Evolutionary conservation across 768 basidiomycete species (phyloP), one percentile per base, ranked within the genome.

Genomic region (Boletus coccyginus): DNA sequence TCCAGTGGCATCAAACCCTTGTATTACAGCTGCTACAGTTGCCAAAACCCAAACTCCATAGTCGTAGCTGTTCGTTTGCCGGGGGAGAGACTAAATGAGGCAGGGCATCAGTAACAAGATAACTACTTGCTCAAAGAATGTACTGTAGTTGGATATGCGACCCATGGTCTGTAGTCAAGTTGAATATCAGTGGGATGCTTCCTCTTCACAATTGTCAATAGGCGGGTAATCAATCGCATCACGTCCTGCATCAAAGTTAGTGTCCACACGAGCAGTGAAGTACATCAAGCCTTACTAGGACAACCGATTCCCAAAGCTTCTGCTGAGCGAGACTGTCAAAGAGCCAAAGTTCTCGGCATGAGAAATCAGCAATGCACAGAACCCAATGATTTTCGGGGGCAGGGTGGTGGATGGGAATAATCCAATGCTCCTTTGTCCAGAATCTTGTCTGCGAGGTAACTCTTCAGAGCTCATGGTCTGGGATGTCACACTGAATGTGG

Each of bases 331-430:
- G 17, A 9, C 62, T 63, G 13, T 63, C 60, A 46, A 63, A 63
- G 8, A 63, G 57, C 3, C 14, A 40, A 9, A 61, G 60, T 36
- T 61, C 45, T 5, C n/a, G 41, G 13, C 13, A 16, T 1, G 55
- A 21, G 31, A 59, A 19, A n/a, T 52, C 12, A 12, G 42, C 60
- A 2, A 68, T 45, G 12, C 66, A 69, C 2, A 75, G 33, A 0
- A 77, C 74, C 72, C 74, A 77, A 50, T 78, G 74, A 44, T 40
- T 32, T 2, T 62, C 49, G 3, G 59, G 56, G 0, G 42, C 57
- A 16, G 55, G 38, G 1, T 65, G 53, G 46, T 78, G 74, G 17
- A 78, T 73, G 0, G 74, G 77, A 10, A 78, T 39, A 9, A 77
- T 70, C 75, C 76, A 78, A 0, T 62, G 7, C 13, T 60, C 44